Evolutionary conservation across 2,329 filamentous ascomycete genomes (phyloP), one percentile per base, ranked within the genome.

Genomic region (Teratosphaeria pseudoeucalypti): DNA sequence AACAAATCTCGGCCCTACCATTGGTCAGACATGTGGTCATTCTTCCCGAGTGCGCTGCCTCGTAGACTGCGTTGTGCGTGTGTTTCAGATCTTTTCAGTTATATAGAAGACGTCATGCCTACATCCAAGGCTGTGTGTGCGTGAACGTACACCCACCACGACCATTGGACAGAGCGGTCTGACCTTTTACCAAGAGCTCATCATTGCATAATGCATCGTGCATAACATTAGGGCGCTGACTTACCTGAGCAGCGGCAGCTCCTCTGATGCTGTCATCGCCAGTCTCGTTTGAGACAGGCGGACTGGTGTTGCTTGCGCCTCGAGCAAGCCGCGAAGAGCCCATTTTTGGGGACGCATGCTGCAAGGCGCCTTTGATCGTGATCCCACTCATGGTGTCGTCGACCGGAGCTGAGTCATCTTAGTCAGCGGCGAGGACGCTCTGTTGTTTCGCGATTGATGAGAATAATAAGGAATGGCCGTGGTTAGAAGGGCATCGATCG

Each of bases 1-100:
- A 7, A 10, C 11, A 39, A 12, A n/a, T 43, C 37, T 43, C 12
- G n/a, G 43, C n/a, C 16, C 43, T 49, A 11, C n/a, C n/a, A 49
- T 49, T 10, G n/a, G 43, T 49, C 43, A 49, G 43, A 49, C 7
- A 23, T 19, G 43, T 49, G 16, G 16, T 49, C 16, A 10, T 23
- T 49, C n/a, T 23, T n/a, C 5, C n/a, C 23, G 6, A 19, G 16
- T 49, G 16, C n/a, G 3, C 16, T 6, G 43, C 1, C 19, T 26
- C 19, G 23, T 23, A 49, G 43, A 19, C 16, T 49, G 43, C n/a
- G 43, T 49, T 16, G 43, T 49, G 43, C 43, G 23, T 19, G 19
- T 19, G 9, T 19, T 26, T 89, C 86, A 88, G 86, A 81, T 88
- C 85, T 89, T 88, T 88, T 87, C 84, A 88, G 84, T 87, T 82